These are phyloP conservation scores for Hymenoscyphus fraxineus DNA, from an alignment of 2,329 filamentous ascomycete genomes.

Conservation along the genomic window DNA sequence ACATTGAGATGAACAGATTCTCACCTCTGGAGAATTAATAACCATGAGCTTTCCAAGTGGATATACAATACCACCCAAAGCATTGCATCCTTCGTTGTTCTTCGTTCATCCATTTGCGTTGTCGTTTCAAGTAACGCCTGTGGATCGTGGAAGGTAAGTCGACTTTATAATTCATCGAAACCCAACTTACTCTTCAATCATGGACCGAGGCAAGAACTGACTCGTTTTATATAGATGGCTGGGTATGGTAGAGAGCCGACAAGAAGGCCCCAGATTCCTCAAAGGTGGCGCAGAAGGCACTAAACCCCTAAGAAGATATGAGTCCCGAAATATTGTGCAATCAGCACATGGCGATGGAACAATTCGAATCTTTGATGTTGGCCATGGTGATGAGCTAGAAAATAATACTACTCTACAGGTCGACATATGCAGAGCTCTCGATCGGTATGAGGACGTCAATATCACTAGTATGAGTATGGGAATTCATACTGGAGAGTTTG, in stretches of 20 bases:
- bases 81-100: slow-evolving; percentile 79
- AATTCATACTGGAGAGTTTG: slow-evolving; percentile 77
- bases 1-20: slow-evolving; percentile 38
- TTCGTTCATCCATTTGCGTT: slow-evolving; percentile 89
- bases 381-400: slow-evolving; percentile 89
- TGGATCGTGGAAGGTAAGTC: slow-evolving; percentile 59
- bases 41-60: slow-evolving; percentile 91
- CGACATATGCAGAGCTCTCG: slow-evolving; percentile 78
- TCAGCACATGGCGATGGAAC: slow-evolving; percentile 89
- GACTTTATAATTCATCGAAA: neutral
- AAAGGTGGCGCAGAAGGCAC: slow-evolving; percentile 73
- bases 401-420: slow-evolving; percentile 79
- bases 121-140: slow-evolving; percentile 64
- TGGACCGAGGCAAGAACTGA: neutral
- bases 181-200: neutral
- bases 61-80: slow-evolving; percentile 86
- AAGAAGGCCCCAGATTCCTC: slow-evolving; percentile 72
- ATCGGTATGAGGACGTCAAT: slow-evolving; percentile 71
- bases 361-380: slow-evolving; percentile 88
- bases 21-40: slow-evolving; percentile 83
- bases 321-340: slow-evolving; percentile 78
- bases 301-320: slow-evolving; percentile 70
- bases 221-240: slow-evolving; percentile 59
- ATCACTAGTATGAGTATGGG: slow-evolving; percentile 78
- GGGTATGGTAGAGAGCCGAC: slow-evolving; percentile 79